A percentile compares a stretch with the other conserved stretches of the same genome.
phyloP scores from a whole-genome alignment of 306 rosid species.

The Datisca glomerata region DNA sequence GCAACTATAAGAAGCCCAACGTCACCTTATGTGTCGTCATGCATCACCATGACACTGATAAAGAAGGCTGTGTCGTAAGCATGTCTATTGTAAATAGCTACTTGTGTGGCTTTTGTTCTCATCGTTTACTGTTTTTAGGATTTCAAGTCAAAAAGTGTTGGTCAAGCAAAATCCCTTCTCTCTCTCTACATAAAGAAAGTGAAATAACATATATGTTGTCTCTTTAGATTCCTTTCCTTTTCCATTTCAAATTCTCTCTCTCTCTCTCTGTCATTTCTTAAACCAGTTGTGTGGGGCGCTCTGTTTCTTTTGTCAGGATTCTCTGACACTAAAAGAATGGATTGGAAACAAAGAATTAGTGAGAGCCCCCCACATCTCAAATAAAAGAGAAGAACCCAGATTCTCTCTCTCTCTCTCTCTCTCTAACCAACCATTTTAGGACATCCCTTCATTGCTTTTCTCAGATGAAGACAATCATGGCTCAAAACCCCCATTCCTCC shows the following conservation, averaged over 20 bases:
- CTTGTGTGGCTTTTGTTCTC: slow-evolving; percentile 5
- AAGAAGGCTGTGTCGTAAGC: slow-evolving; percentile 8
- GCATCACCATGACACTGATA: background rate
- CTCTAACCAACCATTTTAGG: slow-evolving; percentile 19
- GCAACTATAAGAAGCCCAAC: slow-evolving; percentile 8
- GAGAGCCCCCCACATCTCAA: slow-evolving; percentile 25
- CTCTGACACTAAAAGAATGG: slow-evolving; percentile 44
- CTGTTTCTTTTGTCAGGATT: slow-evolving; percentile 94
- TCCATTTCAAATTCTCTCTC: slow-evolving; percentile 15
- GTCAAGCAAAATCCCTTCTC: slow-evolving; percentile 42
- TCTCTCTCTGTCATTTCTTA: slow-evolving; percentile 41
- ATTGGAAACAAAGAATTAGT: slow-evolving; percentile 28
- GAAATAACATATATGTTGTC: slow-evolving; percentile 64
- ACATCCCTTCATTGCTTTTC: slow-evolving; percentile 14
- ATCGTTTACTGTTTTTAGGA: slow-evolving; percentile 20
- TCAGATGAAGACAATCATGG: slow-evolving; percentile 50
- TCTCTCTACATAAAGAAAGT: slow-evolving; percentile 63
- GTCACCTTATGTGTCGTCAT: slow-evolving; percentile 7
- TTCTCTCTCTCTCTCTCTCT: slow-evolving; percentile 7
- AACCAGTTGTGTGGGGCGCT: slow-evolving; percentile 75
- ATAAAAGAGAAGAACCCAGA: slow-evolving; percentile 25
- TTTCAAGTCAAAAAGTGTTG: slow-evolving; percentile 53
- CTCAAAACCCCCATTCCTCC: slow-evolving; percentile 51
- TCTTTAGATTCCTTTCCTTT: slow-evolving; percentile 65
- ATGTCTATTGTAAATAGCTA: slow-evolving; percentile 29